A percentile compares a stretch with the other conserved stretches of the same genome.
Evolutionary conservation across 2,329 filamentous ascomycete species (phyloP).

Genomic region (Ophiocordyceps sinensis): DNA sequence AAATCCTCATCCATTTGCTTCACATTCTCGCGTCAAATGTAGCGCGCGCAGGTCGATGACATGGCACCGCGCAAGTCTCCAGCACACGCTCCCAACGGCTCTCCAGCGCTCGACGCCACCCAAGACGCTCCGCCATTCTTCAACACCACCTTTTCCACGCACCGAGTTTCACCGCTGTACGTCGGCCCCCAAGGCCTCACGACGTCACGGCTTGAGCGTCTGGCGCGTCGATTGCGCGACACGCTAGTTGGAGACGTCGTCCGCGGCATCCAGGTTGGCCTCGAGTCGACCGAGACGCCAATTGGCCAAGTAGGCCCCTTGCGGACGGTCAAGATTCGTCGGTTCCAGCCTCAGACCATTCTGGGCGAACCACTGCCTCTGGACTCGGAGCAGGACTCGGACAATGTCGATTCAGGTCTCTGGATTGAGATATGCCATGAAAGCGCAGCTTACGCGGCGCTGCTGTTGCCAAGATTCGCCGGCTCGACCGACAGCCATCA

Average conservation of each 20-base stretch:
- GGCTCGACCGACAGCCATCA: slow-evolving; percentile 3
- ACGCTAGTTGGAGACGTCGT: slow-evolving; percentile 43
- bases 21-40: not conserved
- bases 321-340: slow-evolving; percentile 31
- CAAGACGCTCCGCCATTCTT: slow-evolving; percentile 28
- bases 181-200: slow-evolving; percentile 26
- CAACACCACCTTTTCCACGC: slow-evolving; percentile 43
- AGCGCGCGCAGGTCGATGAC: not conserved
- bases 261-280: slow-evolving; percentile 41
- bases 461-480: slow-evolving; percentile 29
- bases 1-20: not conserved
- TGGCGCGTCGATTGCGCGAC: slow-evolving; percentile 37
- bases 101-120: not conserved
- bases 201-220: slow-evolving; percentile 20
- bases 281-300: slow-evolving; percentile 26
- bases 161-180: slow-evolving; percentile 40
- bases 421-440: slow-evolving; percentile 39
- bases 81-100: not conserved
- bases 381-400: slow-evolving; percentile 3
- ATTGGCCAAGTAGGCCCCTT: slow-evolving; percentile 25
- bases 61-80: not conserved
- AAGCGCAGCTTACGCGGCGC: slow-evolving; percentile 32
- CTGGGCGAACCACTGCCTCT: slow-evolving; percentile 14
- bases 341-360: slow-evolving; percentile 22
- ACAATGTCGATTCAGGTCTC: slow-evolving; percentile 13